Evolutionary conservation across 306 rosid species (phyloP).

Genomic region (Pyrus bretschneideri): DNA sequence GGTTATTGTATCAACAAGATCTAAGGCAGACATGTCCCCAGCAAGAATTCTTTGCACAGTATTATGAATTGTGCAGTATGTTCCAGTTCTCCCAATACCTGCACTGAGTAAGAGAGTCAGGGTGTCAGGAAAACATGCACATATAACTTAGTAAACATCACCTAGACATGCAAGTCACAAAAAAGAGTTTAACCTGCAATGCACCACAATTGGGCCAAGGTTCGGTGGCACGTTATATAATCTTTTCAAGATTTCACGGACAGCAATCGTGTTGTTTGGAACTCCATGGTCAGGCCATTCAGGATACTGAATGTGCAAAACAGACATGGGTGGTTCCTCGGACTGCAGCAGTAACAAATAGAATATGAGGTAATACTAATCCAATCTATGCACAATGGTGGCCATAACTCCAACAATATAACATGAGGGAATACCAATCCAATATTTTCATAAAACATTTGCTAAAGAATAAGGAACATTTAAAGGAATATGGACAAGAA

Average conservation of each 20-base stretch:
- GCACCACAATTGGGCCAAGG: slow-evolving; percentile 83
- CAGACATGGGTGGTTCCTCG: slow-evolving; percentile 55
- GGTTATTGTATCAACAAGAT: slow-evolving; percentile 57
- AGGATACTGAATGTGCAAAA: slow-evolving; percentile 83
- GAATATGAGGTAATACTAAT: slow-evolving; percentile 4
- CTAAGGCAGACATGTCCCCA: slow-evolving; percentile 85
- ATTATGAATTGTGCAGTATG: slow-evolving; percentile 85
- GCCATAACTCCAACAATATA: background rate
- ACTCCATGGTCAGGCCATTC: slow-evolving; percentile 99
- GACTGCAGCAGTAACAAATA: slow-evolving; percentile 38
- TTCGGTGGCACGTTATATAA: slow-evolving; percentile 50
- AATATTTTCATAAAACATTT: background rate
- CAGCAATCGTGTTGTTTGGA: slow-evolving; percentile 60
- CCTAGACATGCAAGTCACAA: background rate
- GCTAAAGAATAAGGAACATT: background rate
- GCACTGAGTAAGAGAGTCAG: slow-evolving; percentile 59
- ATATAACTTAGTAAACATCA: background rate
- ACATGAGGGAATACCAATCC: background rate
- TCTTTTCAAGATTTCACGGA: slow-evolving; percentile 71
- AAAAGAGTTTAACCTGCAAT: slow-evolving; percentile 70
- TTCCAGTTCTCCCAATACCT: slow-evolving; percentile 97
- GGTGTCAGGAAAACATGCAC: slow-evolving; percentile 35
- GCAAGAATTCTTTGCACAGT: slow-evolving; percentile 83
- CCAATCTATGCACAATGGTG: background rate
- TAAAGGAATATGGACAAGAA: background rate